Conservation (phyloP, 1,284 basidiomycete species). For the Moesziomyces antarcticus region DNA sequence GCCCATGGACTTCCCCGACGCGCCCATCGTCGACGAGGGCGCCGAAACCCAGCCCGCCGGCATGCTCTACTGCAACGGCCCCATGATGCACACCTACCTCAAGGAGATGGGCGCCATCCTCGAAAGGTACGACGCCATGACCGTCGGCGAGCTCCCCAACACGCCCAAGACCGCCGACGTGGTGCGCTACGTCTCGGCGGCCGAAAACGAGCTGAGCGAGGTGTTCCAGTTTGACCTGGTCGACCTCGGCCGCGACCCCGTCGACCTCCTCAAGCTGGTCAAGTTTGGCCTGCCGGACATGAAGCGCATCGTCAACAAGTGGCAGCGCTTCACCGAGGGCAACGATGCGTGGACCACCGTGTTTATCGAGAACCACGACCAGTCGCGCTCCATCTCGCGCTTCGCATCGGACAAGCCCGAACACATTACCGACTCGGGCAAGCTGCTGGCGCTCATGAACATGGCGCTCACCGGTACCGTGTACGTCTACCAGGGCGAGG, state of each 20-base stretch:
- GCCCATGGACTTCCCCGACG: constrained; percentile 65
- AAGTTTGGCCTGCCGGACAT: constrained; percentile 74
- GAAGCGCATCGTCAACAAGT: constrained; percentile 73
- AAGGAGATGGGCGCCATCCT: constrained; percentile 74
- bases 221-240: constrained; percentile 76
- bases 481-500: constrained; percentile 77
- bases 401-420: constrained; percentile 75
- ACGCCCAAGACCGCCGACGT: constrained; percentile 70
- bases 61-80: constrained; percentile 63
- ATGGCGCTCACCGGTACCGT: constrained; percentile 76
- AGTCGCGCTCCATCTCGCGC: constrained; percentile 73
- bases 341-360: constrained; percentile 55
- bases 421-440: constrained; percentile 74
- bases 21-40: constrained; percentile 70
- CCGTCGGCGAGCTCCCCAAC: constrained; percentile 74
- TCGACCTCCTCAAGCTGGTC: constrained; percentile 69
- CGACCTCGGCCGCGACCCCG: constrained; percentile 70
- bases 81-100: constrained; percentile 75
- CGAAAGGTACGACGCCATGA: constrained; percentile 71
- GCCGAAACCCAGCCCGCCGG: constrained; percentile 74
- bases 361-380: constrained; percentile 76
- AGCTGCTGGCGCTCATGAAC: constrained; percentile 76
- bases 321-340: constrained; percentile 71
- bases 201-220: constrained; percentile 74
- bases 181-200: constrained; percentile 74